Conservation (phyloP, 2,329 filamentous ascomycete genomes). For the Trichoderma breve region DNA sequence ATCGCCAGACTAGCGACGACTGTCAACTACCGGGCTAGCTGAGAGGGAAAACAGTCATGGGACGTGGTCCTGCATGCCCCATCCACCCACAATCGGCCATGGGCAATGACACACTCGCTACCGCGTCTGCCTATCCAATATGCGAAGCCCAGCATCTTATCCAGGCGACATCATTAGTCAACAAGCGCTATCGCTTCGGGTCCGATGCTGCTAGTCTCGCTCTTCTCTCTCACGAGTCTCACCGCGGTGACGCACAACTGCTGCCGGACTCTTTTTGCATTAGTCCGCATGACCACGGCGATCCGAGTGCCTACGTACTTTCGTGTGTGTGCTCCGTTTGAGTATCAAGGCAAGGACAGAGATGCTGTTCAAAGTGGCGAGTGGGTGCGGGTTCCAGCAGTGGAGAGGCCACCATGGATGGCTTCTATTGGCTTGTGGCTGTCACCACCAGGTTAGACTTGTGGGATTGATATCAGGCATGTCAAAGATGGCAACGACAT, state of each 20-base stretch:
- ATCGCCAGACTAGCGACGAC: background rate
- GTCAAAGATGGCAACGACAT: background rate
- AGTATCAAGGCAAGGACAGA: background rate
- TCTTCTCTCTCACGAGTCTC: constrained; percentile 17
- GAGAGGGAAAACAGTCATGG: constrained; percentile 10
- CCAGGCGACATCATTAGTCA: background rate
- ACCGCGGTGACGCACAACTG: constrained; percentile 19
- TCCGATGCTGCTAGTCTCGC: background rate
- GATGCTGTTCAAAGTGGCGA: background rate
- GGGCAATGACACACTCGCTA: constrained; percentile 7
- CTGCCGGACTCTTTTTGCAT: background rate
- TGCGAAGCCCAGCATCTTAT: background rate
- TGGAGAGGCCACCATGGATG: background rate
- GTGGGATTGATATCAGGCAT: background rate
- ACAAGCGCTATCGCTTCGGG: constrained; percentile 12
- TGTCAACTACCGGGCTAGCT: constrained; percentile 8
- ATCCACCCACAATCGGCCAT: background rate
- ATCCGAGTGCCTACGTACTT: background rate
- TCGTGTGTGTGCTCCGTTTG: no score
- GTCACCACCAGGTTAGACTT: background rate
- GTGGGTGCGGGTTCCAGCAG: background rate
- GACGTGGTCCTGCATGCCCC: constrained; percentile 8
- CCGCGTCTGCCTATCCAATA: constrained; percentile 14
- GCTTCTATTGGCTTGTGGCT: constrained; percentile 14
- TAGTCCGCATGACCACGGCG: constrained; percentile 15